These are phyloP conservation scores for Zygosaccharomyces sapae DNA, from an alignment of 1,139 yeast genomes.

Conservation along the genomic window DNA sequence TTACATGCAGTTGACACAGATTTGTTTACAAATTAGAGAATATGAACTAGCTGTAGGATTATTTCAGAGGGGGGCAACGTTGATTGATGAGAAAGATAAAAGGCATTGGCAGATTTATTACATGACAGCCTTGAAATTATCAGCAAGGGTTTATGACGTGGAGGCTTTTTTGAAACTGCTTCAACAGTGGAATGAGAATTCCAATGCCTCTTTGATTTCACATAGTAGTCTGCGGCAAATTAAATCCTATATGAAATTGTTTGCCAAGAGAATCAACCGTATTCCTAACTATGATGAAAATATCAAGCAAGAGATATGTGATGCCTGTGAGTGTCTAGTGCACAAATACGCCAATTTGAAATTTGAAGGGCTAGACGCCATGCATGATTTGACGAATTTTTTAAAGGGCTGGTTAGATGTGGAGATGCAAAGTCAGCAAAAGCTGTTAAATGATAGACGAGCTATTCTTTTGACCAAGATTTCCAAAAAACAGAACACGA, in stretches of 20 bases:
- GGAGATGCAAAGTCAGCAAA: conserved; percentile 13
- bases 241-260: conserved; percentile 20
- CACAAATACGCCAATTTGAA: conserved; percentile 18
- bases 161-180: conserved; percentile 18
- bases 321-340: conserved; percentile 14
- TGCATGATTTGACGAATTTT: conserved; percentile 15
- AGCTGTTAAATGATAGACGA: conserved; percentile 8
- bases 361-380: conserved; percentile 23
- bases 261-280: conserved; percentile 12
- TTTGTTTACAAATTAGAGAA: conserved; percentile 16
- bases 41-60: conserved; percentile 13
- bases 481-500: neutral
- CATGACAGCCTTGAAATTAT: conserved; percentile 21
- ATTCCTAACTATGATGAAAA: conserved; percentile 8
- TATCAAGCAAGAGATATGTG: conserved; percentile 8
- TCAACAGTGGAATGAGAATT: conserved; percentile 26
- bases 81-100: conserved; percentile 14
- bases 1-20: conserved; percentile 23
- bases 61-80: conserved; percentile 12
- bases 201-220: conserved; percentile 18
- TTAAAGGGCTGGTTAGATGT: conserved; percentile 16
- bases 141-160: conserved; percentile 19
- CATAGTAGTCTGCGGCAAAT: conserved; percentile 21
- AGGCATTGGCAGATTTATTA: conserved; percentile 26
- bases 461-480: conserved; percentile 5